Evolutionary conservation across 352 stramenopile species (phyloP).

Genomic region (Phytophthora chlamydospora): DNA sequence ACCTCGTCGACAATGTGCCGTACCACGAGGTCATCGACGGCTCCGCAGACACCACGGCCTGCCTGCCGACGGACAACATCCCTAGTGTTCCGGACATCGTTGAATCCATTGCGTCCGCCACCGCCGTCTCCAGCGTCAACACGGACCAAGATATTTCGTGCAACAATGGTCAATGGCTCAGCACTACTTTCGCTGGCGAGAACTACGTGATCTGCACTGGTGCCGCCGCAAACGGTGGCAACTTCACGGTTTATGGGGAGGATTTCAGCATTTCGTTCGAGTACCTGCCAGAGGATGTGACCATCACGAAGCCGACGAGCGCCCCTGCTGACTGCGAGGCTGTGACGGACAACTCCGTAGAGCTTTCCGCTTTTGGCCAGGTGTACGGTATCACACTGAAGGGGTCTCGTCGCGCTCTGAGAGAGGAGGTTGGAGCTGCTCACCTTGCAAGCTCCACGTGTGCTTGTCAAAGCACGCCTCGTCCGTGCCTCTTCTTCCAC

Average conservation of each 20-base stretch:
- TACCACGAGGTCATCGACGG: constrained; percentile 31
- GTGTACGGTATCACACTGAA: constrained; percentile 28
- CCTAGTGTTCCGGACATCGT: constrained; percentile 41
- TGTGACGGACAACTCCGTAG: constrained; percentile 21
- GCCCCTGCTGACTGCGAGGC: constrained; percentile 30
- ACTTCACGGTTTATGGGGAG: constrained; percentile 42
- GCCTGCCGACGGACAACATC: constrained; percentile 20
- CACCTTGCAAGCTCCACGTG: constrained; percentile 40
- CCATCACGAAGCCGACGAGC: constrained; percentile 26
- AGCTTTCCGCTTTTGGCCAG: constrained; percentile 28
- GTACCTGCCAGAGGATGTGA: constrained; percentile 30
- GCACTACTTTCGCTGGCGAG: constrained; percentile 37
- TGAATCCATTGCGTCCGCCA: constrained; percentile 33
- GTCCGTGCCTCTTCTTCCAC: constrained; percentile 61
- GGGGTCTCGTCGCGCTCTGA: constrained; percentile 23
- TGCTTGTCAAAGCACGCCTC: constrained; percentile 38
- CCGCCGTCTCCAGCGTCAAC: constrained; percentile 36
- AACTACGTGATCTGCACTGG: constrained; percentile 49
- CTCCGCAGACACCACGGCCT: constrained; percentile 14
- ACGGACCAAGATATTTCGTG: constrained; percentile 51
- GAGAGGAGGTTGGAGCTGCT: constrained; percentile 19
- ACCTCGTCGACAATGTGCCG: constrained; percentile 40
- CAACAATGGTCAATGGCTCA: constrained; percentile 31
- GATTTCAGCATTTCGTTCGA: constrained; percentile 40
- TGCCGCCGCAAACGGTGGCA: constrained; percentile 8